A percentile compares a stretch with the other conserved stretches of the same genome.
Conservation (phyloP, 345 rosid genomes). For the Carallia brachiata region DNA sequence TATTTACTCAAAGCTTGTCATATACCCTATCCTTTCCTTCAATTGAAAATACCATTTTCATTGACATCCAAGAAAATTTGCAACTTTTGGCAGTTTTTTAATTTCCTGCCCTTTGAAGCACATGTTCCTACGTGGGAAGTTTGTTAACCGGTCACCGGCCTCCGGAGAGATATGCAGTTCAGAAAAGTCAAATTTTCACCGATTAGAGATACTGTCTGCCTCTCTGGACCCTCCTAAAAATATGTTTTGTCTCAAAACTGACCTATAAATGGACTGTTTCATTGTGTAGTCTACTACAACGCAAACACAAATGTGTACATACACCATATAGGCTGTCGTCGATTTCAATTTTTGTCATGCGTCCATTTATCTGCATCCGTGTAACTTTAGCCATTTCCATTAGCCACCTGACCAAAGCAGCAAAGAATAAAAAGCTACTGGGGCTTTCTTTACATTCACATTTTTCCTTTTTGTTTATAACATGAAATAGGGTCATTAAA, state of each 20-base stretch:
- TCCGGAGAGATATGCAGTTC: slow-evolving; percentile 12
- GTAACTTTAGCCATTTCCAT: too few relatives aligned
- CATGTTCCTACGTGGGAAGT: slow-evolving; percentile 25
- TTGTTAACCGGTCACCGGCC: slow-evolving; percentile 11
- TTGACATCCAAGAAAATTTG: slow-evolving; percentile 12
- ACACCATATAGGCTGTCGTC: too few relatives aligned
- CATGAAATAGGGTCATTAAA: too few relatives aligned
- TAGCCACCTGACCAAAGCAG: too few relatives aligned
- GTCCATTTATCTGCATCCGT: too few relatives aligned
- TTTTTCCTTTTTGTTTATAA: too few relatives aligned
- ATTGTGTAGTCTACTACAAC: not conserved
- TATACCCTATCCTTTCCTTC: slow-evolving; percentile 1
- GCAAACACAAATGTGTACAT: not conserved
- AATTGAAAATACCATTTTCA: slow-evolving; percentile 16
- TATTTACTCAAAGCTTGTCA: slow-evolving; percentile 30
- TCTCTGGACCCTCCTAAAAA: slow-evolving; percentile 32
- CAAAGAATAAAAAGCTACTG: too few relatives aligned
- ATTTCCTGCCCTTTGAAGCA: slow-evolving; percentile 24
- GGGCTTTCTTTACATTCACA: too few relatives aligned
- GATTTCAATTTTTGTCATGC: too few relatives aligned
- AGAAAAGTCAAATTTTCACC: slow-evolving; percentile 42
- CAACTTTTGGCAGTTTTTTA: slow-evolving; percentile 29
- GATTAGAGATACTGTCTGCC: slow-evolving; percentile 17
- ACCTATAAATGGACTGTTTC: slow-evolving; percentile 30
- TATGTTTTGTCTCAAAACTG: slow-evolving; percentile 17